phyloP scores from a whole-genome alignment of 139 green algal species.

The Closterium sp. region DNA sequence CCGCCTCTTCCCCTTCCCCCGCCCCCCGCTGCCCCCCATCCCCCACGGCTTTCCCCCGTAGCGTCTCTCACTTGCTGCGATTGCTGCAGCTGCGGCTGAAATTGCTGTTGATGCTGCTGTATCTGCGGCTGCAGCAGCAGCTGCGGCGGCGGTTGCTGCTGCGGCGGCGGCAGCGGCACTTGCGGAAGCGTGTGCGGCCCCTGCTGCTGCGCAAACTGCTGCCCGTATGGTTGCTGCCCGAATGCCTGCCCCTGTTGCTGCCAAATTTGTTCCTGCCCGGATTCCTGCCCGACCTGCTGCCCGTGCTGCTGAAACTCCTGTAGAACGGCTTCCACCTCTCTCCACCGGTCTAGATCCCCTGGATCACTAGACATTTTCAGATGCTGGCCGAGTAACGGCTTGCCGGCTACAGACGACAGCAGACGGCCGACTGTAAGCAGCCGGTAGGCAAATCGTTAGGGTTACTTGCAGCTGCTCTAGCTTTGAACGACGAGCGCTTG shows the following conservation, averaged over 20 bases:
- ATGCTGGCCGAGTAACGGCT: background rate
- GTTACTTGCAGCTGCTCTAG: too few species aligned
- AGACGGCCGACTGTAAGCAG: too few species aligned
- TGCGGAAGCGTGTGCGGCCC: too few species aligned
- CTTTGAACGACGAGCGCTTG: too few species aligned
- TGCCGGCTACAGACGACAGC: background rate
- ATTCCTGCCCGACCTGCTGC: background rate
- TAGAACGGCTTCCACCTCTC: background rate
- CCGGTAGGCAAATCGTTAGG: too few species aligned
- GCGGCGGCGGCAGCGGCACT: too few species aligned
- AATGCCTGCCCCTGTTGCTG: background rate
- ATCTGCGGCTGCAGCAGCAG: too few species aligned
- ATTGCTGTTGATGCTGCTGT: too few species aligned
- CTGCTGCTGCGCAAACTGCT: too few species aligned
- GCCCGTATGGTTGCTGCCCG: background rate
- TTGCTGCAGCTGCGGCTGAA: too few species aligned
- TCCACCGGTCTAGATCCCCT: background rate
- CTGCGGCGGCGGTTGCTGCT: too few species aligned
- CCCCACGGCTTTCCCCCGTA: background rate
- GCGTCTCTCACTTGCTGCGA: background rate
- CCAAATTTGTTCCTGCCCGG: background rate
- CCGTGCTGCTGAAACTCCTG: background rate
- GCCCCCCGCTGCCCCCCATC: background rate
- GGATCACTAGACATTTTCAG: background rate
- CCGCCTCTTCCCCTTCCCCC: background rate